Conservation (phyloP, 192 early-diverging fungal genomes). For the Coemansia sp. region DNA sequence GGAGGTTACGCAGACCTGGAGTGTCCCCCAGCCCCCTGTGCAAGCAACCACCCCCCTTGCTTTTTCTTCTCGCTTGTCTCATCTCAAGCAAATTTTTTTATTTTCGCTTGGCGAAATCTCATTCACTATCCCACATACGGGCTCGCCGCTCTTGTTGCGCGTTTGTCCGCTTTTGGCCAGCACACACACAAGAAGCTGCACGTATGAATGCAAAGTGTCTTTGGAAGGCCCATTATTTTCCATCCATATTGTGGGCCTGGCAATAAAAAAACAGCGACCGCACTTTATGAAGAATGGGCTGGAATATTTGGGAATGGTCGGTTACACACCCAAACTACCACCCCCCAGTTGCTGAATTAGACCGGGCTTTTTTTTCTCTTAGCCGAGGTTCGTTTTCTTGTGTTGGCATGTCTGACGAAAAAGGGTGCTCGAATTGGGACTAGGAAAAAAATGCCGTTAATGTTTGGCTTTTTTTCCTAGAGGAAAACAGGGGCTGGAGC, state of each 20-base stretch:
- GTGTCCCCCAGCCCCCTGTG: not conserved
- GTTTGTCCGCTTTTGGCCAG: slow-evolving; percentile 4
- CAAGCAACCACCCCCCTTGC: no score
- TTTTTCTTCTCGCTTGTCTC: not conserved
- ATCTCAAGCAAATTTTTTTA: not conserved
- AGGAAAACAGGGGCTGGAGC: not conserved
- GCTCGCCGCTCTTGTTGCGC: not conserved
- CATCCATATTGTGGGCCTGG: slow-evolving; percentile 10
- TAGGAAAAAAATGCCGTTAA: not conserved
- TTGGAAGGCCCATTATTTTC: slow-evolving; percentile 10
- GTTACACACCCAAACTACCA: no score
- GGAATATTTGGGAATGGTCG: no score
- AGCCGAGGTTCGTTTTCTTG: not conserved
- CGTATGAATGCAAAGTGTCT: slow-evolving; percentile 18
- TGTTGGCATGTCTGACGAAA: slow-evolving; percentile 4
- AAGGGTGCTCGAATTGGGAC: slow-evolving; percentile 5
- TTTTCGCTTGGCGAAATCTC: not conserved
- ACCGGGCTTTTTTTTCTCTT: not conserved
- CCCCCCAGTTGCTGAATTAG: no score
- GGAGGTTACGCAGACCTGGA: no score
- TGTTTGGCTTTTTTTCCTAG: not conserved
- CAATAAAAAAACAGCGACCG: no score
- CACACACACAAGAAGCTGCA: no score
- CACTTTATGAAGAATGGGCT: no score
- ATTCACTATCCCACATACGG: not conserved